These are phyloP conservation scores for Anacardium occidentale DNA, from an alignment of 345 rosid genomes.

Conservation along the genomic window DNA sequence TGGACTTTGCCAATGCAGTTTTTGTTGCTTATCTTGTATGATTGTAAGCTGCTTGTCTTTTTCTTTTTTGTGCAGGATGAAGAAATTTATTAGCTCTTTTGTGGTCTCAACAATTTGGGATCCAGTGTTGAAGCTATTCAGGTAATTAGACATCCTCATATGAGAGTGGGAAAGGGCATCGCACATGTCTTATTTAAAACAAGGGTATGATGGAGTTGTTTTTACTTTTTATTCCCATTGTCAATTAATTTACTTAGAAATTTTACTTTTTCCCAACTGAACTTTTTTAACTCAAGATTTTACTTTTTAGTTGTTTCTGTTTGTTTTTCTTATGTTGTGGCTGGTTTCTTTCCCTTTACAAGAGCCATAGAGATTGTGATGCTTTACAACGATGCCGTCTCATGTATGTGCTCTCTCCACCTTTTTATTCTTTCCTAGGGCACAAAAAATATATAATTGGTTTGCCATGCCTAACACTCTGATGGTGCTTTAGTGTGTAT, in stretches of 20 bases:
- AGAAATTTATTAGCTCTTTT: conserved; percentile 82
- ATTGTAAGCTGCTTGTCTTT: conserved; percentile 2
- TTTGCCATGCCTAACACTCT: not conserved
- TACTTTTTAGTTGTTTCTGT: not conserved
- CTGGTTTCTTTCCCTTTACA: not conserved
- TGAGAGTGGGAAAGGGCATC: conserved; percentile 88
- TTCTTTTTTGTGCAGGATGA: conserved; percentile 57
- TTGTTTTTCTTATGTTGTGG: not conserved
- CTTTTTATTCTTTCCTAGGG: not conserved
- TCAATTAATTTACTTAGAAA: not conserved
- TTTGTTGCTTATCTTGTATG: not conserved
- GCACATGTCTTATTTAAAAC: conserved; percentile 93
- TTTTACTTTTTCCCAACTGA: not conserved
- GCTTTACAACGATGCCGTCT: not conserved
- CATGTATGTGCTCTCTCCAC: not conserved
- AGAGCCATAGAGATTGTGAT: not conserved
- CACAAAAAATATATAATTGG: not conserved
- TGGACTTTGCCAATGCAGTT: not conserved
- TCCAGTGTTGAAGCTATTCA: conserved; percentile 85
- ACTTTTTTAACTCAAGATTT: not conserved
- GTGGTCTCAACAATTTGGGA: conserved; percentile 52
- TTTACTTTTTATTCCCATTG: not conserved
- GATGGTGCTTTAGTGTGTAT: not conserved
- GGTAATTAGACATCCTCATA: conserved; percentile 78
- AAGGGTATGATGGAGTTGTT: conserved; percentile 46